phyloP scores from a whole-genome alignment of 1,284 basidiomycete species.

The Malassezia dermatis region DNA sequence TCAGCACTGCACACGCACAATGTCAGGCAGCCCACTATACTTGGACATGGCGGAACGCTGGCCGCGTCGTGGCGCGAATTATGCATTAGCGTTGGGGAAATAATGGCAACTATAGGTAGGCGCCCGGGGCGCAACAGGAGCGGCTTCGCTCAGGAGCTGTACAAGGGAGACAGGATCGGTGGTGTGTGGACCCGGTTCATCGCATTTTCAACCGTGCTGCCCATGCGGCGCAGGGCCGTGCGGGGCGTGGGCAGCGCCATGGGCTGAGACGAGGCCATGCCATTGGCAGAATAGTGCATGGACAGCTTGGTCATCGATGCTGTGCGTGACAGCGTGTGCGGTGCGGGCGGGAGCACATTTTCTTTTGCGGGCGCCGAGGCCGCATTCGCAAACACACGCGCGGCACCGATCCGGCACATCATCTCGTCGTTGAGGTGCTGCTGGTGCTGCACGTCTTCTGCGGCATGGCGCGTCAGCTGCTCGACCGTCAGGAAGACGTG shows the following conservation, averaged over 20 bases:
- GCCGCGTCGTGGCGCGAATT: background rate
- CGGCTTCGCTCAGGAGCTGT: background rate
- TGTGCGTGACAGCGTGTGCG: background rate
- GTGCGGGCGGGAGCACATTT: background rate
- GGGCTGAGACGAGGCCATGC: background rate
- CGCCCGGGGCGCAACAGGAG: background rate
- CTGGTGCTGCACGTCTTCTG: slow-evolving; percentile 11
- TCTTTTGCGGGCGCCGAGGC: slow-evolving; percentile 2
- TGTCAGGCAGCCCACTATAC: slow-evolving; percentile 20
- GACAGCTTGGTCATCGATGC: slow-evolving; percentile 3
- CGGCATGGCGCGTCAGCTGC: slow-evolving; percentile 11
- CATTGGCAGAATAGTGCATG: background rate
- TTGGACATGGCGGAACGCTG: slow-evolving; percentile 15
- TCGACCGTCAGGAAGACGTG: slow-evolving; percentile 8
- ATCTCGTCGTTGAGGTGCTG: slow-evolving; percentile 11
- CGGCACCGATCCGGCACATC: slow-evolving; percentile 11
- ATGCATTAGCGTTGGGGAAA: background rate
- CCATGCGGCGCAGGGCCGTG: background rate
- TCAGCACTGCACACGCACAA: slow-evolving; percentile 6
- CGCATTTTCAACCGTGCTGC: background rate
- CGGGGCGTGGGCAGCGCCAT: background rate
- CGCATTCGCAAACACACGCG: slow-evolving; percentile 4
- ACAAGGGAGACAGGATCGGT: background rate
- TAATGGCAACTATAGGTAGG: background rate
- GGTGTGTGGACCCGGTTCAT: background rate